Evolutionary conservation across 2,329 filamentous ascomycete genomes (phyloP).

Genomic region (Thyridium curvatum): DNA sequence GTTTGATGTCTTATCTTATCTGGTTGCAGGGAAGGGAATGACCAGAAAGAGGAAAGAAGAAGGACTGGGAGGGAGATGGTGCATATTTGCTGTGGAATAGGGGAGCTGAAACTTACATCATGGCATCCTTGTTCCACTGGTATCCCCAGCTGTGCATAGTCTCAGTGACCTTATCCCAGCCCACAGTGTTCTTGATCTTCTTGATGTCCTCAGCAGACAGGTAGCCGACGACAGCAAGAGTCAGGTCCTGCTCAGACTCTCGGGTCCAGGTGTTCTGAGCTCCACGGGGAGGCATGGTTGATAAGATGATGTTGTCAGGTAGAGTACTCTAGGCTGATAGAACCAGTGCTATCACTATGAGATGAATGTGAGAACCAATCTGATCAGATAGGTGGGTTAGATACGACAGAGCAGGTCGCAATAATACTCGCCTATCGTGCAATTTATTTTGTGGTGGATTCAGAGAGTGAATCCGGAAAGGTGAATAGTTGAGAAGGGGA

Average conservation of each 20-base stretch:
- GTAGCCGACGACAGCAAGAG: neutral
- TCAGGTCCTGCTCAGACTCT: slow-evolving; percentile 2
- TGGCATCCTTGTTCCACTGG: slow-evolving; percentile 1
- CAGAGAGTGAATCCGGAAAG: too few species aligned
- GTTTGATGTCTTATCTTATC: too few species aligned
- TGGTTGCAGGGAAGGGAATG: neutral
- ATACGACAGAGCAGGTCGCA: too few species aligned
- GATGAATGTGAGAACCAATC: too few species aligned
- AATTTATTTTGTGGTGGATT: too few species aligned
- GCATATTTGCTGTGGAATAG: too few species aligned
- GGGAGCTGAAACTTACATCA: neutral
- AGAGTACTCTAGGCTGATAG: neutral
- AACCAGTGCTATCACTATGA: too few species aligned
- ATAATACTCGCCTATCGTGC: too few species aligned
- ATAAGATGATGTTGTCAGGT: neutral
- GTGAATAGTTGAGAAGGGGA: too few species aligned
- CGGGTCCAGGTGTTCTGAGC: neutral
- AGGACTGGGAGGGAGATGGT: neutral
- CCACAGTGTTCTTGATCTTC: neutral
- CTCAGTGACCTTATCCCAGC: slow-evolving; percentile 1
- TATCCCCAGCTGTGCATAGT: slow-evolving; percentile 2
- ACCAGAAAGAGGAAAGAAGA: neutral
- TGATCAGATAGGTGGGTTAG: too few species aligned
- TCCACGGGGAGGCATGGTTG: neutral
- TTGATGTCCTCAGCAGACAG: neutral